Base-by-base conservation (phyloP, 495 filamentous ascomycete species). In the Trichoderma erinaceum region DNA sequence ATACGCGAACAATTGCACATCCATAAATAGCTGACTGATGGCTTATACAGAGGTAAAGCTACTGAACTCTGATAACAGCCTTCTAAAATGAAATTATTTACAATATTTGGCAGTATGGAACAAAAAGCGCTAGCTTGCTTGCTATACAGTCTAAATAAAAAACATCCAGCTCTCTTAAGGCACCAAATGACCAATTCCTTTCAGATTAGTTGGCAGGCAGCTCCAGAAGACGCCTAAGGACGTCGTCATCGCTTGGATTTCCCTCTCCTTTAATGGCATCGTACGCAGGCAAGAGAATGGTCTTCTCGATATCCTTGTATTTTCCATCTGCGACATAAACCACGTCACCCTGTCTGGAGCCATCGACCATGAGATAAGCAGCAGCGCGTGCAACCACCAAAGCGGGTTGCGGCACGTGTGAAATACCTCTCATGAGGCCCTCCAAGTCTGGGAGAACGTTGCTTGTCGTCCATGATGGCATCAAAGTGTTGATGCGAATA, bases 381-480 rank as follows among this genome's bases (percentile, higher is more conserved):
- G 73, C 78, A 61, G 78, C 78, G 2, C 68, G 70, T 16, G 80
- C 80, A 7, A 82, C 81, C n/a, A 65, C 75, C 41, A 73, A 73
- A 0, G 78, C 68, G 4, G 72, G 46, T 65, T 83, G 81, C 4
- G 76, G 71, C 18, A 65, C 43, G 66, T 69, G 46, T 0, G 41
- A 46, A 6, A 74, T 67, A 0, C 74, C 74, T 44, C 77, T 41
- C 18, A 70, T 69, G 44, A 74, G n/a, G 4, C 76, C 64, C 3
- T 76, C 64, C 25, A 61, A 32, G 13, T 32, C 56, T 0, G 72
- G 70, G 35, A 80, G 66, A 11, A 83, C 72, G 4, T 70, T 73
- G n/a, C 78, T 77, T 10, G 69, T 68, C 0, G 81, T 83, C 80
- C 79, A 82, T 18, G 77, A 80, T 16, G 81, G 80, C 15, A 75